A percentile compares a stretch with the other conserved stretches of the same genome.
Conservation (phyloP, 768 basidiomycete genomes). For the Calocera viscosa region DNA sequence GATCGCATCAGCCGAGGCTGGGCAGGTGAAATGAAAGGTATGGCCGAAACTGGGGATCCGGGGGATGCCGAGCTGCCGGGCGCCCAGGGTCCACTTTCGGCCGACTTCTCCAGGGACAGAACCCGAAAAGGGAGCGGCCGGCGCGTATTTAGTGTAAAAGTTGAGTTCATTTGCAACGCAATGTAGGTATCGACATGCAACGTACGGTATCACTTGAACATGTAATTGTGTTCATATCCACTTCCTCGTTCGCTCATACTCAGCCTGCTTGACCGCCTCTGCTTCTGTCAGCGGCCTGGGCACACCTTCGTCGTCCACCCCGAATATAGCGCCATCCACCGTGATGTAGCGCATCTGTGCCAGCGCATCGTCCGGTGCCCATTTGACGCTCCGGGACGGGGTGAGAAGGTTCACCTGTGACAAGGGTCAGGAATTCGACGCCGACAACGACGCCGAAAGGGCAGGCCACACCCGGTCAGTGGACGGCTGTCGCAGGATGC, state of each 20-base stretch:
- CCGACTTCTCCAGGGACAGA: too few species aligned
- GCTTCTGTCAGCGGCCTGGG: neutral
- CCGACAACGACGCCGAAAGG: neutral
- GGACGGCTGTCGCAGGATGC: conserved; percentile 3
- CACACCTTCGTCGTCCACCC: neutral
- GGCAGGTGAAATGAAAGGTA: neutral
- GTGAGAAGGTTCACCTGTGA: neutral
- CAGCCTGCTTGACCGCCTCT: neutral
- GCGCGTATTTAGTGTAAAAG: neutral
- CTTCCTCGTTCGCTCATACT: neutral
- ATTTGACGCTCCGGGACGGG: neutral
- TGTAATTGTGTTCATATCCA: neutral
- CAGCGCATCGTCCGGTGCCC: neutral
- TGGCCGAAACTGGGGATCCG: too few species aligned
- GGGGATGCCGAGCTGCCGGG: too few species aligned
- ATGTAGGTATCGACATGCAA: neutral
- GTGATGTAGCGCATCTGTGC: neutral
- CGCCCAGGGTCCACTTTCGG: too few species aligned
- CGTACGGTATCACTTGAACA: neutral
- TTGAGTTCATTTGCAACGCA: neutral
- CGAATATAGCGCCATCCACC: neutral
- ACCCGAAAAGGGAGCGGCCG: too few species aligned
- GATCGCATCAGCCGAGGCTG: neutral
- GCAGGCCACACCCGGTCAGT: neutral
- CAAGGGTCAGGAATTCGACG: neutral